Evolutionary conservation across 176 grass and related monocot genomes (phyloP), one percentile per base, ranked within the genome.

Genomic region (Oryza coarctata): DNA sequence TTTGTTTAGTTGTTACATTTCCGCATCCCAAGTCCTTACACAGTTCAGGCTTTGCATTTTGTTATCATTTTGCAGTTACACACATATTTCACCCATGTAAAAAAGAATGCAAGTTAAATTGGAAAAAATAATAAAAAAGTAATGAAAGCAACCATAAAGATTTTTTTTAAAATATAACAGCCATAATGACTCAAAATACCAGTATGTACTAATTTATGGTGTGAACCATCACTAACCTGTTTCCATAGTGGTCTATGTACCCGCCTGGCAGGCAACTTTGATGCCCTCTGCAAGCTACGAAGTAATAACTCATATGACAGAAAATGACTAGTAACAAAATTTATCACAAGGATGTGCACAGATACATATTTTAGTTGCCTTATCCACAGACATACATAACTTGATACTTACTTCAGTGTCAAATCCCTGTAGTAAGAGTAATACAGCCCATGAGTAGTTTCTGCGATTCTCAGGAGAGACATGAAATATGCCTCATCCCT

Each of bases 401-500:
- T 32, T 49, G 45, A 50, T 62, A 81, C 84, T 84, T 95, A 98
- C 96, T 98, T 95, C 58, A 98, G 38, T 64, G 96, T 98, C 79
- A 98, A 85, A 84, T 98, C 96, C 64, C 86, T 91, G 52, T 93
- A 89, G 33, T 98, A 95, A 32, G 96, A 95, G 76, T 91, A 98
- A 72, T 98, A 95, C 71, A 98, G 82, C 60, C 96, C 96, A 66
- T 79, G 86, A 52, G 93, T 98, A 75, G 82, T 86, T 79, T 95
- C 96, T 69, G 90, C 87, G 63, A 86, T 98, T 89, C 86, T 95
- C 79, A 98, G 41, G 18, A 98, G 96, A 84, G 92, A 98, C 76
- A 91, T 98, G 72, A 98, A 98, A 85, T 98, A 98, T 47, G 87
- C 87, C 73, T 98, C 96, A 43, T 98, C 96, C 67, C 75, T 94